phyloP scores from a whole-genome alignment of 2,329 filamentous ascomycete genomes.

The Fusarium ramigenum region DNA sequence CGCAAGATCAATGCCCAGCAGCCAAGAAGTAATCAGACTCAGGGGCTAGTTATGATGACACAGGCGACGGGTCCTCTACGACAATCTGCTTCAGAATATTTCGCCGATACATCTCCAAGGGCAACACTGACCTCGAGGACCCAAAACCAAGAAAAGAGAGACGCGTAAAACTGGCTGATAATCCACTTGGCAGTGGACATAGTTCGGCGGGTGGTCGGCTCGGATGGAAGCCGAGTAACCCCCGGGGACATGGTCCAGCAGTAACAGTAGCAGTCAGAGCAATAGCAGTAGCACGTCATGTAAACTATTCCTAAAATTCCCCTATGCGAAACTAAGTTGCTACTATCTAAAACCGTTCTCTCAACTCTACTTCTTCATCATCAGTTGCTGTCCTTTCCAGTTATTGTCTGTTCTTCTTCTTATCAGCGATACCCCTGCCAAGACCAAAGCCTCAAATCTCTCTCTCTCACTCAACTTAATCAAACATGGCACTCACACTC shows the following conservation, averaged over 20 bases:
- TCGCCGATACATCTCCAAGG: constrained; percentile 1
- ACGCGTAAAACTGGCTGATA: constrained; percentile 22
- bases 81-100: not conserved
- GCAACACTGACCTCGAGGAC: not conserved
- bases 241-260: constrained; percentile 15
- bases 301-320: constrained; percentile 9
- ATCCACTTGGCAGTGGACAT: constrained; percentile 27
- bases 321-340: constrained; percentile 7
- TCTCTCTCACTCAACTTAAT: not conserved
- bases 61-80: not conserved
- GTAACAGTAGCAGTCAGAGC: not conserved
- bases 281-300: constrained; percentile 39
- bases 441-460: not conserved
- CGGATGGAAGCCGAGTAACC: constrained; percentile 37
- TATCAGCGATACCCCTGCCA: constrained; percentile 8
- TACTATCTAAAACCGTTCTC: not conserved
- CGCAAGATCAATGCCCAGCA: not conserved
- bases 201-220: constrained; percentile 35
- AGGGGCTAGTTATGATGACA: not conserved
- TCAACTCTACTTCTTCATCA: not conserved
- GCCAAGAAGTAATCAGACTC: not conserved
- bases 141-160: not conserved
- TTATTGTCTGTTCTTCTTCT: not conserved
- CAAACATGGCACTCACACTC: constrained; percentile 56
- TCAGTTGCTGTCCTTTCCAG: not conserved